Evolutionary conservation across 257 asterid genomes (phyloP).

Genomic region (Linaria vulgaris): DNA sequence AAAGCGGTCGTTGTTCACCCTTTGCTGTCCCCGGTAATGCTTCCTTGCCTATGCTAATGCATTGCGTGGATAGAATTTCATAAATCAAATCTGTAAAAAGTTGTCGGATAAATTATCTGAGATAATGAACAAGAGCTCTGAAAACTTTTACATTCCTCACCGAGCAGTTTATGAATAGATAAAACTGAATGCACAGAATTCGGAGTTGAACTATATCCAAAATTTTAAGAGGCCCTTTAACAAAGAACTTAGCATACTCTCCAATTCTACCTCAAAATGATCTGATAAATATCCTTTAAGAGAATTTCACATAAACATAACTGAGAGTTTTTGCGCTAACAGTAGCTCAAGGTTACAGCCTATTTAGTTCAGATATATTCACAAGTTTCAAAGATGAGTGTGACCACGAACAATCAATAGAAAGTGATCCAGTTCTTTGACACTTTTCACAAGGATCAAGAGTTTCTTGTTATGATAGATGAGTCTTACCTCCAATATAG

Average conservation of each 20-base stretch:
- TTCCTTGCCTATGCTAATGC: constrained; percentile 1
- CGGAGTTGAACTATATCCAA: background rate
- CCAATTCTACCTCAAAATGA: background rate
- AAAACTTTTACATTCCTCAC: constrained; percentile 12
- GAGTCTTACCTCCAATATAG: constrained; percentile 22
- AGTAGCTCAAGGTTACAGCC: background rate
- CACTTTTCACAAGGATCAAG: background rate
- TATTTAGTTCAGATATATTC: background rate
- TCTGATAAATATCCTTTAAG: background rate
- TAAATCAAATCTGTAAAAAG: constrained; percentile 2
- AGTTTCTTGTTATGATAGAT: constrained; percentile 8
- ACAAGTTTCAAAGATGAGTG: background rate
- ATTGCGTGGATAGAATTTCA: constrained; percentile 4
- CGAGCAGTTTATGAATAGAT: background rate
- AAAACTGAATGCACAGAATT: background rate
- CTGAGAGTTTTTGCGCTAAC: background rate
- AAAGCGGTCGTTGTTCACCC: background rate
- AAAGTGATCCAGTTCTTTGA: background rate
- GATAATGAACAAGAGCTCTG: background rate
- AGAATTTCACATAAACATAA: background rate
- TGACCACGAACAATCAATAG: background rate
- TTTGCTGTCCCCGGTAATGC: background rate
- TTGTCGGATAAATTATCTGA: background rate
- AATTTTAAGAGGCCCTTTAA: background rate
- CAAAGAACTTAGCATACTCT: background rate